Conservation (phyloP, 202 grass and related monocot genomes). For the Alloteropsis angusta region DNA sequence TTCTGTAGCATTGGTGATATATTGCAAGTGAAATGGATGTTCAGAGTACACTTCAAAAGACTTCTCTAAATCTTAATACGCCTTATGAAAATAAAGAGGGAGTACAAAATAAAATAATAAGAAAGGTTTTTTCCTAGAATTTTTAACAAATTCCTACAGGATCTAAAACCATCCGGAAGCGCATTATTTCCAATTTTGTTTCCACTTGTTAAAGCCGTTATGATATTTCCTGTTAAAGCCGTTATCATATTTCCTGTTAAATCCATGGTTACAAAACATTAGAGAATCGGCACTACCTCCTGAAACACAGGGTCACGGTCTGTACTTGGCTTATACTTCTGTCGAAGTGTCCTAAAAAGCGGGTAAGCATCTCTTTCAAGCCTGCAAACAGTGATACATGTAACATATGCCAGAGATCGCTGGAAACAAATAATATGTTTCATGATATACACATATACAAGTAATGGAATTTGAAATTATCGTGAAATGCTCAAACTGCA, state of each 20-base stretch:
- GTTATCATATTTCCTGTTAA: background rate
- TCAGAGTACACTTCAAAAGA: background rate
- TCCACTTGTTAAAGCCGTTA: background rate
- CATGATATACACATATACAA: background rate
- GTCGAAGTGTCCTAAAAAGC: slow-evolving; percentile 74
- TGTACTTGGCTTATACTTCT: slow-evolving; percentile 85
- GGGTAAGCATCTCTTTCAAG: slow-evolving; percentile 97
- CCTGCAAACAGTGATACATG: slow-evolving; percentile 38
- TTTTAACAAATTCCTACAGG: background rate
- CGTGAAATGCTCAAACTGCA: background rate
- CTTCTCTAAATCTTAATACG: background rate
- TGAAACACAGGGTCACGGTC: slow-evolving; percentile 78
- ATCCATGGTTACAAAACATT: slow-evolving; percentile 12
- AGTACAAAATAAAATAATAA: background rate
- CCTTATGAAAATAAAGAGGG: background rate
- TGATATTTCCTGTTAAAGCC: background rate
- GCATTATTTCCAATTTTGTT: slow-evolving; percentile 11
- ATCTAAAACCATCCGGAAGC: background rate
- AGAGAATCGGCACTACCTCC: slow-evolving; percentile 42
- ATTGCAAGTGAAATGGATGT: background rate
- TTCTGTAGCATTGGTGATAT: background rate
- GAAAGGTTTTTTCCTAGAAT: background rate
- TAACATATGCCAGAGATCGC: slow-evolving; percentile 9
- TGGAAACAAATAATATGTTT: background rate
- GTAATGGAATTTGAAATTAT: background rate